Conservation (phyloP, 352 stramenopile species). For the Globisporangium emineosum region DNA sequence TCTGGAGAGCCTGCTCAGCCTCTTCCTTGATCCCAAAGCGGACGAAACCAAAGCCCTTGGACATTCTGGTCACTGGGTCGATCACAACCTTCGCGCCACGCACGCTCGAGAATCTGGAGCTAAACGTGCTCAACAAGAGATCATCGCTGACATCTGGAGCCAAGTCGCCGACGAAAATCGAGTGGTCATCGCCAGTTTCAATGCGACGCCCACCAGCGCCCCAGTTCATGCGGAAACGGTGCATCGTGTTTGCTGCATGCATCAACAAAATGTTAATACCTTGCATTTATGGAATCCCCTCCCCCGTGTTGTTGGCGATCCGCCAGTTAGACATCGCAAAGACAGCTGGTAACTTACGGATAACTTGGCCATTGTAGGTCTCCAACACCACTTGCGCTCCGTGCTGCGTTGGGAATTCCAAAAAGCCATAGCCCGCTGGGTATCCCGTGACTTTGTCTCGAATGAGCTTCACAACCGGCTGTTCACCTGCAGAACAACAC, state of each 20-base stretch:
- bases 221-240: conserved; percentile 93
- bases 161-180: conserved; percentile 91
- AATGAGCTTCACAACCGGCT: conserved; percentile 89
- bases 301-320: too few species aligned
- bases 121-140: conserved; percentile 84
- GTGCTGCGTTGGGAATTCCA: conserved; percentile 84
- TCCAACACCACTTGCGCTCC: conserved; percentile 86
- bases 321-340: neutral
- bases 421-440: conserved; percentile 87
- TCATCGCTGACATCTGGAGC: conserved; percentile 88
- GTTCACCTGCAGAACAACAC: conserved; percentile 40
- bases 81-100: conserved; percentile 89
- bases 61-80: conserved; percentile 85
- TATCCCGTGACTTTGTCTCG: conserved; percentile 89
- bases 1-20: conserved; percentile 82
- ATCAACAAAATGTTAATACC: neutral
- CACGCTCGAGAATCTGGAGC: conserved; percentile 71
- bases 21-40: conserved; percentile 88
- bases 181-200: conserved; percentile 82
- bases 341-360: conserved; percentile 45
- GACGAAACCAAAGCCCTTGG: conserved; percentile 92
- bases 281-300: neutral
- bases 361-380: conserved; percentile 81
- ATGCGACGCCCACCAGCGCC: conserved; percentile 83
- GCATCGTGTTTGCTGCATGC: conserved; percentile 74